phyloP scores from a whole-genome alignment of 768 basidiomycete species.

The Termitomyces sp. region DNA sequence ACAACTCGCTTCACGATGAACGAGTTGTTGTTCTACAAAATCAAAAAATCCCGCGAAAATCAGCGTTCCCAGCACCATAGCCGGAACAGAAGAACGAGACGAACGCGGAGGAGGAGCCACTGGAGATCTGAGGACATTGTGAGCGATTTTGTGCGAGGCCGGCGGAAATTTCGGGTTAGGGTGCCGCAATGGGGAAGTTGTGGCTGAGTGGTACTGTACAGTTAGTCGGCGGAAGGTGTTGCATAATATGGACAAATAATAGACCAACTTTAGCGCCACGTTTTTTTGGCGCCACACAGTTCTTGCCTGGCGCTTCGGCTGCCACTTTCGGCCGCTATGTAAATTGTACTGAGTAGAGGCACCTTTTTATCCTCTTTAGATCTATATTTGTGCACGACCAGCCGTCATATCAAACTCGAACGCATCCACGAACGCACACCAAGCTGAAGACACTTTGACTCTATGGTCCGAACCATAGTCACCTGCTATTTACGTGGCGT shows the following conservation, averaged over 20 bases:
- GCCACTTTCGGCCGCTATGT: too few relatives aligned
- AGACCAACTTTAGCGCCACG: conserved; percentile 2
- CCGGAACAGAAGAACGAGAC: conserved; percentile 27
- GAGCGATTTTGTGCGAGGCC: conserved; percentile 23
- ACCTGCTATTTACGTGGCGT: too few relatives aligned
- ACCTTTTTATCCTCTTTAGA: too few relatives aligned
- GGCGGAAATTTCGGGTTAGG: conserved; percentile 17
- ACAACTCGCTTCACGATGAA: conserved; percentile 77
- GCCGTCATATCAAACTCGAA: too few relatives aligned
- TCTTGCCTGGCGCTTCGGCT: too few relatives aligned
- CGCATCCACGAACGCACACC: too few relatives aligned
- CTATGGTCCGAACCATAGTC: too few relatives aligned
- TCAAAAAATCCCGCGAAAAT: background rate
- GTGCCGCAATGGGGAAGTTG: conserved; percentile 24
- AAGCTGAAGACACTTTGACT: too few relatives aligned
- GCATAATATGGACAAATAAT: conserved; percentile 30
- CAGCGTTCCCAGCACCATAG: background rate
- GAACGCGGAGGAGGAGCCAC: conserved; percentile 88
- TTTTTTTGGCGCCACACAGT: too few relatives aligned
- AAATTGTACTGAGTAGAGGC: too few relatives aligned
- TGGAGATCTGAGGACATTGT: conserved; percentile 89
- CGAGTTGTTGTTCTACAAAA: conserved; percentile 74
- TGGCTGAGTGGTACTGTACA: conserved; percentile 43
- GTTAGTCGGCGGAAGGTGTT: conserved; percentile 20
- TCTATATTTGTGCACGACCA: too few relatives aligned